A percentile compares a stretch with the other conserved stretches of the same genome.
Conservation (phyloP, 2,329 filamentous ascomycete genomes). For the Hirsutella minnesotensis region DNA sequence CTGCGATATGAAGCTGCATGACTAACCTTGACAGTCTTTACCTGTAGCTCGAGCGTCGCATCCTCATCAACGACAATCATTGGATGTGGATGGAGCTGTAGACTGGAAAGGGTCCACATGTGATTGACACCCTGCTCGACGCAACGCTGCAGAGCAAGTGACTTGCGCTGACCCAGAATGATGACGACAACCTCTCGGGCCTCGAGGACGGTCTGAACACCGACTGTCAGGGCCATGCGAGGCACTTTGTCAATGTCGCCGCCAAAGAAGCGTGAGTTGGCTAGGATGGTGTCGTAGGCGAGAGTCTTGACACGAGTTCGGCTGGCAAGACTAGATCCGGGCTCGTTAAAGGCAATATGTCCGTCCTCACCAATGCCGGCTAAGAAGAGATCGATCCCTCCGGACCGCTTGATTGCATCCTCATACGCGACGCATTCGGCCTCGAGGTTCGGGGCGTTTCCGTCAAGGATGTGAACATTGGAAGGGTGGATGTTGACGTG, state of each 20-base stretch:
- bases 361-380: slow-evolving; percentile 78
- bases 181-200: slow-evolving; percentile 74
- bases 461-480: slow-evolving; percentile 77
- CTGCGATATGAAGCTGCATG: neutral
- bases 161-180: slow-evolving; percentile 71
- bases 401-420: slow-evolving; percentile 58
- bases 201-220: slow-evolving; percentile 73
- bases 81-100: slow-evolving; percentile 71
- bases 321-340: slow-evolving; percentile 65
- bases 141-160: slow-evolving; percentile 65
- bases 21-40: slow-evolving; percentile 56
- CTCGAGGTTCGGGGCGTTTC: slow-evolving; percentile 64
- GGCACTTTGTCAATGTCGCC: slow-evolving; percentile 65
- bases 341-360: slow-evolving; percentile 86
- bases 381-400: slow-evolving; percentile 77
- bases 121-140: slow-evolving; percentile 77
- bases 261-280: slow-evolving; percentile 75
- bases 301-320: slow-evolving; percentile 78
- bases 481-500: slow-evolving; percentile 69
- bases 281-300: slow-evolving; percentile 75
- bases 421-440: slow-evolving; percentile 73
- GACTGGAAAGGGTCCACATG: slow-evolving; percentile 78
- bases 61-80: slow-evolving; percentile 79
- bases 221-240: slow-evolving; percentile 73
- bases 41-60: slow-evolving; percentile 58